These are phyloP conservation scores for Serpula lacrymans DNA, from an alignment of 768 basidiomycete genomes.

Conservation along the genomic window DNA sequence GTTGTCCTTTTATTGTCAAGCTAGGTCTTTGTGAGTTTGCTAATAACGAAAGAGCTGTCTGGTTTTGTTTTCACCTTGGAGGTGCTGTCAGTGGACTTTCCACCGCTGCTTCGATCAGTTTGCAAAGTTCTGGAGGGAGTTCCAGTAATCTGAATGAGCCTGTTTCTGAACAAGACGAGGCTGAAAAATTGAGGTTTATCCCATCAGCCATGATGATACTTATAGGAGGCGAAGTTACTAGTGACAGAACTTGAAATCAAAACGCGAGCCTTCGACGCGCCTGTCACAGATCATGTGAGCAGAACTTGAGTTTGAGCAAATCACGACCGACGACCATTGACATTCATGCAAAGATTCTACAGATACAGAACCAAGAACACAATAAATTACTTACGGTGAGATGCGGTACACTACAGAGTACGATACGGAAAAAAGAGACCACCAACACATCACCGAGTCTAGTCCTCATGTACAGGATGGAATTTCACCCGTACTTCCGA, in stretches of 20 bases:
- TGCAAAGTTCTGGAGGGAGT: constrained; percentile 65
- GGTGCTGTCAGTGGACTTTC: constrained; percentile 18
- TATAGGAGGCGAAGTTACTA: neutral
- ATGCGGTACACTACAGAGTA: too few relatives aligned
- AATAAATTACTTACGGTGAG: too few relatives aligned
- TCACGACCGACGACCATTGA: neutral
- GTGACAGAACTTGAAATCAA: neutral
- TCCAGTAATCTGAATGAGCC: constrained; percentile 70
- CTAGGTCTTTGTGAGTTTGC: constrained; percentile 30
- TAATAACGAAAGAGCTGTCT: neutral
- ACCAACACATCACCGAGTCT: too few relatives aligned
- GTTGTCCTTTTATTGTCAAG: constrained; percentile 75
- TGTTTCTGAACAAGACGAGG: constrained; percentile 41
- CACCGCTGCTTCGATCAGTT: constrained; percentile 53
- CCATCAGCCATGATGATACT: neutral
- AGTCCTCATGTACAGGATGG: constrained; percentile 33
- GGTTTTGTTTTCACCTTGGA: neutral
- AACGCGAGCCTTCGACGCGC: neutral
- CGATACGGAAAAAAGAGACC: constrained; percentile 6
- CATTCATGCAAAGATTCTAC: neutral
- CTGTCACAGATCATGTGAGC: constrained; percentile 3
- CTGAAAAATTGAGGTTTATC: constrained; percentile 51
- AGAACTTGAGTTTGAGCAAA: too few relatives aligned
- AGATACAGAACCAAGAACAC: neutral
- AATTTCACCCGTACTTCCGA: constrained; percentile 72